Evolutionary conservation across 306 rosid genomes (phyloP), one percentile per base, ranked within the genome.

Genomic region (Dryas drummondii): DNA sequence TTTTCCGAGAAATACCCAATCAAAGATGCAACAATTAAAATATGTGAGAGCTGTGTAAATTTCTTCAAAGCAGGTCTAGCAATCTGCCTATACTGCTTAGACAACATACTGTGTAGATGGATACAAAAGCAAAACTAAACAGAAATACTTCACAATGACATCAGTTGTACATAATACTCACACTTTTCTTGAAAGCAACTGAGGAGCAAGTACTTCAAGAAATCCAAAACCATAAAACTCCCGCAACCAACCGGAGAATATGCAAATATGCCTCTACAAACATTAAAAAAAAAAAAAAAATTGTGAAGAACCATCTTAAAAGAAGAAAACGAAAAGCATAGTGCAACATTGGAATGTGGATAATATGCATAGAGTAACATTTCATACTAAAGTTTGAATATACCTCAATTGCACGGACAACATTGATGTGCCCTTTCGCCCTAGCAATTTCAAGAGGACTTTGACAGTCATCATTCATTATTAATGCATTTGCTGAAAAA

Each of bases 231-330:
- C 99, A 72, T 86, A 85, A 76, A 92, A 86, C 82, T 92, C 99
- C 19, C 98, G 87, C 90, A 96, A 65, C 98, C 98, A 96, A 82
- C 94, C 96, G 16, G 91, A 89, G 91, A 96, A 96, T 83, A 96
- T 84, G 85, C 96, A 86, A 49, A 92, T 81, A 87, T 96, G 97
- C 71, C 81, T 79, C 99, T 96, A 72, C 85, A 82, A 74, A 76
- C 13, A 71, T n/a, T n/a, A n/a, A n/a, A n/a, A n/a, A 55, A 15
- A 37, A n/a, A 59, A 48, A 19, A 0, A 5, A 5, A 10, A 42
- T 4, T n/a, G 9, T 66, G 53, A 45, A 65, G 53, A 44, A 73
- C 49, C 10, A 27, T 63, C 22, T 54, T 17, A 59, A 5, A 72
- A 72, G 15, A 42, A 73, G 66, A 66, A 73, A 61, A 45, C 12